Percentiles rank a stretch among this genome's conserved stretches.
phyloP scores from a whole-genome alignment of 805 yeast genomes.

The Candida nanaspora region DNA sequence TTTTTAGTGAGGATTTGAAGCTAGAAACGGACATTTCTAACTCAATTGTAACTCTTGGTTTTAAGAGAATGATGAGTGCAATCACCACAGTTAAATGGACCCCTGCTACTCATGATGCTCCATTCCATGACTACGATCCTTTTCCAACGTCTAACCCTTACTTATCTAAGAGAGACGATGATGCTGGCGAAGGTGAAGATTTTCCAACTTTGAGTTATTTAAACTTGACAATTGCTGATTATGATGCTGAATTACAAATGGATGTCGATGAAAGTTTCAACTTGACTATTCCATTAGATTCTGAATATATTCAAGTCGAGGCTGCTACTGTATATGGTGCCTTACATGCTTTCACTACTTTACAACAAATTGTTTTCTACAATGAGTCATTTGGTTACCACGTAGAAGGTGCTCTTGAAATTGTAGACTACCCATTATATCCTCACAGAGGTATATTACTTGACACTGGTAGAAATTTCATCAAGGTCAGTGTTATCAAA shows the following conservation, averaged over 20 bases:
- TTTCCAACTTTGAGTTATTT: constrained; percentile 1
- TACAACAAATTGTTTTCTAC: constrained; percentile 32
- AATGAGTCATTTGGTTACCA: constrained; percentile 14
- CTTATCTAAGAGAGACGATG: constrained; percentile 1
- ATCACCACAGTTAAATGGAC: constrained; percentile 24
- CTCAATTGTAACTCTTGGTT: constrained; percentile 18
- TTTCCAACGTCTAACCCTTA: constrained; percentile 5
- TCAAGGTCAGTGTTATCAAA: constrained; percentile 18
- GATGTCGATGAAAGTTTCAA: constrained; percentile 32
- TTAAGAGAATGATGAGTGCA: constrained; percentile 15
- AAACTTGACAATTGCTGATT: constrained; percentile 13
- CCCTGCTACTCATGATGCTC: constrained; percentile 27
- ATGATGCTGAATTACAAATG: constrained; percentile 22
- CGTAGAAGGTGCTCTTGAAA: constrained; percentile 27
- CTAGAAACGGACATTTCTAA: background rate
- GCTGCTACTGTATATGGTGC: constrained; percentile 36
- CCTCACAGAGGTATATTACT: constrained; percentile 33
- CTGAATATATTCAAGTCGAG: constrained; percentile 13
- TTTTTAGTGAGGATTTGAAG: background rate
- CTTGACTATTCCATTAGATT: constrained; percentile 10
- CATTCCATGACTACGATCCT: constrained; percentile 16
- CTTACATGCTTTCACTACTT: constrained; percentile 31
- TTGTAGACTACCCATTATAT: constrained; percentile 28
- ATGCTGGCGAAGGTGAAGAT: background rate
- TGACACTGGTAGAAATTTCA: constrained; percentile 32